These are phyloP conservation scores for Scheffersomyces coipomensis DNA, from an alignment of 805 yeast species.

Conservation along the genomic window DNA sequence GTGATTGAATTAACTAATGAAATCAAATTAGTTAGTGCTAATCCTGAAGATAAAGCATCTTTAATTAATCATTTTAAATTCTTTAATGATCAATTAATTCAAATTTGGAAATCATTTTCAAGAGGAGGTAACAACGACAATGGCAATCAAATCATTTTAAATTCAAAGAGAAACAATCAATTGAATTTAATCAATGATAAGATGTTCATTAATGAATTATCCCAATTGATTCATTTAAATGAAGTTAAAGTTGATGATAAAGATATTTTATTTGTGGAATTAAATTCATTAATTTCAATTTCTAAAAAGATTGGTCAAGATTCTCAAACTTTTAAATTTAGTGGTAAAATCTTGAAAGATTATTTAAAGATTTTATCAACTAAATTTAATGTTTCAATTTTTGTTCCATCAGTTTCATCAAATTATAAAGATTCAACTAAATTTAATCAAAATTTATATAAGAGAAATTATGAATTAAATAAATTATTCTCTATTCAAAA, in stretches of 20 bases:
- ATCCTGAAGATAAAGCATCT: constrained; percentile 1
- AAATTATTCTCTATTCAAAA: constrained; percentile 10
- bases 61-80: constrained; percentile 20
- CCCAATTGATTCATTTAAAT: constrained; percentile 44
- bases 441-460: constrained; percentile 6
- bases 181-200: constrained; percentile 42
- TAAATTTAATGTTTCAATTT: not conserved
- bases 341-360: constrained; percentile 26
- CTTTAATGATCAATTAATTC: constrained; percentile 28
- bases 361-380: constrained; percentile 3
- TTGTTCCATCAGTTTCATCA: constrained; percentile 16
- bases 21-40: constrained; percentile 14
- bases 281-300: constrained; percentile 42
- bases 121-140: constrained; percentile 4
- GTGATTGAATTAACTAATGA: constrained; percentile 22
- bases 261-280: constrained; percentile 33
- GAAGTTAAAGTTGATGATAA: constrained; percentile 15
- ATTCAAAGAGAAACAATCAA: constrained; percentile 14
- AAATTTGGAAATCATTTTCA: constrained; percentile 36
- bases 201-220: constrained; percentile 46
- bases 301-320: constrained; percentile 42
- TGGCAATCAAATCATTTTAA: constrained; percentile 3
- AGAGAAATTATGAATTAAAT: constrained; percentile 19
- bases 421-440: constrained; percentile 2
- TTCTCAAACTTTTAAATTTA: constrained; percentile 39